phyloP scores from a whole-genome alignment of 306 rosid species.

The Malus domestica region ASM211411v1 NC_041804.1:14649001-14649500 shows the following conservation, averaged over 20 bases:
- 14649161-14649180: neutral
- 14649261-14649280: neutral
- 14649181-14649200: neutral
- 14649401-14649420: neutral
- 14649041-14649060: neutral
- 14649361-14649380: neutral
- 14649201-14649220: neutral
- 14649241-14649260: neutral
- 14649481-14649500: too few relatives aligned
- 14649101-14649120: neutral
- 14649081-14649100: neutral
- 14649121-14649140: neutral
- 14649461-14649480: too few relatives aligned
- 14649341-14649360: neutral
- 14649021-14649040: neutral
- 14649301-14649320: neutral
- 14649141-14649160: neutral
- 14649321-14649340: neutral
- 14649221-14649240: neutral
- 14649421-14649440: neutral
- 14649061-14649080: neutral
- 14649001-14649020: neutral
- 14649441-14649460: too few relatives aligned
- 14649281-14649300: neutral
- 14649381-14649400: neutral